phyloP scores from a whole-genome alignment of 768 basidiomycete species.

The Kondoa subrosea region DNA sequence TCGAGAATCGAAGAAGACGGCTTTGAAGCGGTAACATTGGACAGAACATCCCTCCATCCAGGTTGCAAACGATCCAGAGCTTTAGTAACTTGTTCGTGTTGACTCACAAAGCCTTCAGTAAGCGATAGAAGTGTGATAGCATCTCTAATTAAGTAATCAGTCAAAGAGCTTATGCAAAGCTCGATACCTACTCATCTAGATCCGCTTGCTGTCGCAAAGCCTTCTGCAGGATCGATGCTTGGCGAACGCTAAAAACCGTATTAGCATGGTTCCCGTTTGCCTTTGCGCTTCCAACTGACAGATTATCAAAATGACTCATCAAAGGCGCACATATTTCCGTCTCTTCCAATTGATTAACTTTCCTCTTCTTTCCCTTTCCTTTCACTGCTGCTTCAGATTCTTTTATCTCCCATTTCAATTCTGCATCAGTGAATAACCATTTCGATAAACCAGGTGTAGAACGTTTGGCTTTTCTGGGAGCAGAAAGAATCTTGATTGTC shows the following conservation, averaged over 20 bases:
- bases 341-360: background rate
- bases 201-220: background rate
- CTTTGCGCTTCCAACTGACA: too few relatives aligned
- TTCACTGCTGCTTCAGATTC: background rate
- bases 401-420: background rate
- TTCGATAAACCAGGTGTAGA: background rate
- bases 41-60: too few relatives aligned
- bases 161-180: background rate
- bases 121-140: background rate
- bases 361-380: background rate
- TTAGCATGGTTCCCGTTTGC: too few relatives aligned
- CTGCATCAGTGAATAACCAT: background rate
- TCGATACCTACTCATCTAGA: background rate
- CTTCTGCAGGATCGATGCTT: background rate
- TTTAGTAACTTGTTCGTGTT: background rate
- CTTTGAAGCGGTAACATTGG: too few relatives aligned
- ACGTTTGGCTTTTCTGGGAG: background rate
- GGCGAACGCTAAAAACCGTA: too few relatives aligned
- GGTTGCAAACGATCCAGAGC: too few relatives aligned
- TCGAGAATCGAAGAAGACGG: background rate
- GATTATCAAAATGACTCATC: background rate
- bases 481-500: background rate
- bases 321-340: background rate
- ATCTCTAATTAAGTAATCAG: background rate
- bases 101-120: background rate